Percentiles rank a stretch among this genome's conserved stretches.
Conservation (phyloP, 2,329 filamentous ascomycete genomes). For the Davidsoniella australis region DNA sequence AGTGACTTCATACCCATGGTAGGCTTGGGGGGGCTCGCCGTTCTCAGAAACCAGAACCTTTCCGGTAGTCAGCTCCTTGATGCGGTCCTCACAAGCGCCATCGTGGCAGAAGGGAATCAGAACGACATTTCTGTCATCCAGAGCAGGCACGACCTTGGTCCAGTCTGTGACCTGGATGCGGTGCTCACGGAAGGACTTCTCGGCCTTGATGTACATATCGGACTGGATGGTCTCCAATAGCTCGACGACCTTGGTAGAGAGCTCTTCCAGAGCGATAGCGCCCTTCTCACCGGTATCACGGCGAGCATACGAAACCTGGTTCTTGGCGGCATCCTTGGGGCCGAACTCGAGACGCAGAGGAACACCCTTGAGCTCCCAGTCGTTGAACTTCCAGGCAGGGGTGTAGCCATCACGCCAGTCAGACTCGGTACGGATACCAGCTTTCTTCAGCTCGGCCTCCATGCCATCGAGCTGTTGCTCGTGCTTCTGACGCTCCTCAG, state of each 20-base stretch:
- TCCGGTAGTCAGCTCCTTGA: conserved; percentile 81
- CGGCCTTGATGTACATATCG: conserved; percentile 63
- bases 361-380: conserved; percentile 94
- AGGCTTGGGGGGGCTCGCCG: conserved; percentile 37
- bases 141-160: conserved; percentile 76
- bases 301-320: conserved; percentile 69
- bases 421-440: conserved; percentile 59
- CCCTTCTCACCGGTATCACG: conserved; percentile 77
- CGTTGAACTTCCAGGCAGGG: conserved; percentile 95
- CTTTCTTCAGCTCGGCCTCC: conserved; percentile 48
- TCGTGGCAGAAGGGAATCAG: conserved; percentile 81
- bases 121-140: conserved; percentile 84
- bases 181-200: conserved; percentile 62
- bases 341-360: conserved; percentile 91
- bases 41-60: conserved; percentile 42
- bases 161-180: conserved; percentile 68
- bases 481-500: conserved; percentile 63
- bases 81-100: conserved; percentile 71
- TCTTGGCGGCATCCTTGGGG: conserved; percentile 77
- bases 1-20: conserved; percentile 52
- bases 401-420: conserved; percentile 85
- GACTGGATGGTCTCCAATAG: conserved; percentile 81
- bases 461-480: conserved; percentile 61
- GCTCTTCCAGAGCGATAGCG: conserved; percentile 56
- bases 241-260: conserved; percentile 56